Evolutionary conservation across 2,329 filamentous ascomycete species (phyloP).

Genomic region (Colletotrichum higginsianum): DNA sequence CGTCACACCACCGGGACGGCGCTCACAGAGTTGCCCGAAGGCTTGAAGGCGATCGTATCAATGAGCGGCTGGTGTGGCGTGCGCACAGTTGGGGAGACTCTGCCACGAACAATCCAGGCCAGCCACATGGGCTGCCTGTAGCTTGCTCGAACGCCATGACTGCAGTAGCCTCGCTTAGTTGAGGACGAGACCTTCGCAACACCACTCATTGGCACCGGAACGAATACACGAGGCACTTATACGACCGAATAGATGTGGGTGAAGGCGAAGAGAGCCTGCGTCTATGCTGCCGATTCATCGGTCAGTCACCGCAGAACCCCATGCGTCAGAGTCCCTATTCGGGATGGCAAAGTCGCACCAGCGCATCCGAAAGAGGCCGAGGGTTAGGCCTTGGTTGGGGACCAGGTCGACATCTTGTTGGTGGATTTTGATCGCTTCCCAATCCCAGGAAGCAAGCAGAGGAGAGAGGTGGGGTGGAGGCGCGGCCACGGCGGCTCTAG

Average conservation of each 20-base stretch:
- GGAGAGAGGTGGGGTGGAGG: constrained; percentile 10
- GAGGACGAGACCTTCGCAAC: neutral
- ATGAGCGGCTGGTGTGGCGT: neutral
- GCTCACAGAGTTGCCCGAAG: constrained; percentile 4
- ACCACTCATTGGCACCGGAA: neutral
- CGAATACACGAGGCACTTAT: no score
- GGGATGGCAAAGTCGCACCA: constrained; percentile 52
- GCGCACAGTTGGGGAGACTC: neutral
- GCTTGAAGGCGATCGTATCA: constrained; percentile 30
- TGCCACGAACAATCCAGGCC: neutral
- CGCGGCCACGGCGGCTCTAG: constrained; percentile 19
- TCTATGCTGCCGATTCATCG: constrained; percentile 1
- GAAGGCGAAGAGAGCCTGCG: neutral
- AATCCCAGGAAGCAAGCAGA: neutral
- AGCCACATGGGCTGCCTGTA: neutral
- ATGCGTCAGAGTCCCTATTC: constrained; percentile 48
- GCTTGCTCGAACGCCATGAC: neutral
- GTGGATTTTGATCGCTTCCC: constrained; percentile 20
- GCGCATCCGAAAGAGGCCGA: constrained; percentile 26
- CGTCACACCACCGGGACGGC: constrained; percentile 1
- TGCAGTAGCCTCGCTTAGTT: neutral
- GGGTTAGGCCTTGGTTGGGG: constrained; percentile 7
- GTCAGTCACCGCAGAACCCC: constrained; percentile 41
- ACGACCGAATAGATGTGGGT: neutral
- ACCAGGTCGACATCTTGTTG: constrained; percentile 31